Evolutionary conservation across 129 eudicot genomes (phyloP).

Genomic region (Flaveria ramosissima): DNA sequence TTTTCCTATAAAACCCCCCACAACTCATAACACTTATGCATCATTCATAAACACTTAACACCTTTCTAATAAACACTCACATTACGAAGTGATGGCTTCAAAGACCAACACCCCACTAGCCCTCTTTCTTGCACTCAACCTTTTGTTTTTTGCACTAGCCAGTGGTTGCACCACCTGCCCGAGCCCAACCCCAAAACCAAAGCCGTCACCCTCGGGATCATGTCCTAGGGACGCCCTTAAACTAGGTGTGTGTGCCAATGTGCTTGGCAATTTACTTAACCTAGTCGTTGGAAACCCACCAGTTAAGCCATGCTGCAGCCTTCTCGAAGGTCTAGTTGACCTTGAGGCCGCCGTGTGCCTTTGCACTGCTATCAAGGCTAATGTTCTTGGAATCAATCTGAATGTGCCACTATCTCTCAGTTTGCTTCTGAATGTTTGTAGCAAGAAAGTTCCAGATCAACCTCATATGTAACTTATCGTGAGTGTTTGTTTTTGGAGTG

Average conservation of each 20-base stretch:
- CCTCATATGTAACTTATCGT: background rate
- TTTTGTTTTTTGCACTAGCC: conserved; percentile 49
- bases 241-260: conserved; percentile 63
- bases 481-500: conserved; percentile 18
- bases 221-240: conserved; percentile 65
- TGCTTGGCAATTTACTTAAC: conserved; percentile 46
- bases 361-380: conserved; percentile 68
- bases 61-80: background rate
- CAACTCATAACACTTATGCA: conserved; percentile 22
- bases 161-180: conserved; percentile 50
- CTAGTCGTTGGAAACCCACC: conserved; percentile 50
- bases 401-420: conserved; percentile 61
- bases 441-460: conserved; percentile 49
- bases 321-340: conserved; percentile 54
- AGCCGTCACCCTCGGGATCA: conserved; percentile 27
- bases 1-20: conserved; percentile 36
- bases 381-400: conserved; percentile 62
- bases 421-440: conserved; percentile 64
- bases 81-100: too few relatives aligned
- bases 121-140: conserved; percentile 41
- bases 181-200: conserved; percentile 34
- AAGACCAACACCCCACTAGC: too few relatives aligned
- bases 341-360: conserved; percentile 77
- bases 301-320: conserved; percentile 53
- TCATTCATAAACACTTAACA: background rate